These are phyloP conservation scores for Solanum hybrid DNA, from an alignment of 305 asterid species.

Conservation along the genomic window DNA sequence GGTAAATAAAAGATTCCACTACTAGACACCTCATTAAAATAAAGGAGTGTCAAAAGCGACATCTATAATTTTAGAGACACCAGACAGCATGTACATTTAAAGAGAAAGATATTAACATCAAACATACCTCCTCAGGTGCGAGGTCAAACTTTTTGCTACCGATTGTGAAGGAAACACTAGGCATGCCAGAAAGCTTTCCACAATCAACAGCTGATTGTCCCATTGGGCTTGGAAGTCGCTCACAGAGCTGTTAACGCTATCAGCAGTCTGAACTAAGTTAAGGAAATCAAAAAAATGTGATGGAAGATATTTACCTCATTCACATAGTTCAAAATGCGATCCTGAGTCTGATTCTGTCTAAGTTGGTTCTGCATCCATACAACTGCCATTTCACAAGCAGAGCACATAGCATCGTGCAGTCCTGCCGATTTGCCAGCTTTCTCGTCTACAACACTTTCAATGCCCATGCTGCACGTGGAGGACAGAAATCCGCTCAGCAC, in stretches of 20 bases:
- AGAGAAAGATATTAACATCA: neutral
- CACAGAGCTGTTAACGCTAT: slow-evolving; percentile 46
- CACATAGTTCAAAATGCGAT: slow-evolving; percentile 61
- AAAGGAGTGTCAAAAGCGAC: neutral
- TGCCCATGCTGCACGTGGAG: slow-evolving; percentile 46
- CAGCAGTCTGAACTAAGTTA: neutral
- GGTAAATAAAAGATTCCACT: neutral
- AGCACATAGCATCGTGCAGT: slow-evolving; percentile 53
- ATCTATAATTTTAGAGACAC: neutral
- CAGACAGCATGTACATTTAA: neutral
- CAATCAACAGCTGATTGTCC: slow-evolving; percentile 86
- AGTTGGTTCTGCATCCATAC: slow-evolving; percentile 91
- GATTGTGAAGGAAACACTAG: slow-evolving; percentile 63
- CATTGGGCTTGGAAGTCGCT: slow-evolving; percentile 79
- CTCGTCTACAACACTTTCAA: slow-evolving; percentile 65
- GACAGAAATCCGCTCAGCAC: neutral
- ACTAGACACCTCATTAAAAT: neutral
- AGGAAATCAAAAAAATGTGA: neutral
- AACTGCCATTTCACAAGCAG: slow-evolving; percentile 96
- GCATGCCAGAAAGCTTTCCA: slow-evolving; percentile 54
- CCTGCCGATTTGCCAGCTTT: slow-evolving; percentile 48
- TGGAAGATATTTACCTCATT: slow-evolving; percentile 37
- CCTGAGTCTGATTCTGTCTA: slow-evolving; percentile 65
- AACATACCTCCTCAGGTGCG: slow-evolving; percentile 57
- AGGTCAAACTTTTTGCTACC: slow-evolving; percentile 61